These are phyloP conservation scores for Avicennia marina DNA, from an alignment of 257 asterid genomes.

Conservation along the genomic window DNA sequence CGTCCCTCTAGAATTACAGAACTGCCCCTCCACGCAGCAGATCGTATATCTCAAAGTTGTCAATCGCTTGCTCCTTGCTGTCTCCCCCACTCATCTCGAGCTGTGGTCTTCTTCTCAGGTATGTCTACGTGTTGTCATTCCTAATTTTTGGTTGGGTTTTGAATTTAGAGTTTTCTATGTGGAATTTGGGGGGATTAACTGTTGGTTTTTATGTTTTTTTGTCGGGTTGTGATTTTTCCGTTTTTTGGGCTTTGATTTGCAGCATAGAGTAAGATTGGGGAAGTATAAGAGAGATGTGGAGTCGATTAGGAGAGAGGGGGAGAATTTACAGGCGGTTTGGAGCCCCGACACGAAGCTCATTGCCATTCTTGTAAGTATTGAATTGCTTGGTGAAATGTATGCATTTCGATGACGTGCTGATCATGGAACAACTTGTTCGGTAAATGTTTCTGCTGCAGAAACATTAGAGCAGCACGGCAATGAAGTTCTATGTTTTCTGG, in stretches of 20 bases:
- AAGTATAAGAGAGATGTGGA: conserved; percentile 68
- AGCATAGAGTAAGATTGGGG: conserved; percentile 98
- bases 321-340: conserved; percentile 90
- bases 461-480: background rate
- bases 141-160: background rate
- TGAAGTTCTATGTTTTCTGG: background rate
- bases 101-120: conserved; percentile 98
- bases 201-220: conserved; percentile 4
- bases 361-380: conserved; percentile 74
- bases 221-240: background rate
- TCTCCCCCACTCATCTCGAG: conserved; percentile 82
- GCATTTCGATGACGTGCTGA: background rate
- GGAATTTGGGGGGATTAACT: conserved; percentile 3
- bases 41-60: conserved; percentile 78
- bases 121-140: background rate
- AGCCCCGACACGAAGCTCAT: conserved; percentile 90
- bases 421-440: background rate
- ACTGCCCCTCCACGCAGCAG: conserved; percentile 51
- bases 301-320: conserved; percentile 79
- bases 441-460: background rate
- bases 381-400: conserved; percentile 9
- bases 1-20: conserved; percentile 73
- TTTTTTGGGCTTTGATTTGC: conserved; percentile 19
- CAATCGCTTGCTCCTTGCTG: conserved; percentile 77
- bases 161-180: conserved; percentile 9